Base-by-base conservation (phyloP, 208 protist genomes). In the Trypanosomatidae sp. region DNA sequence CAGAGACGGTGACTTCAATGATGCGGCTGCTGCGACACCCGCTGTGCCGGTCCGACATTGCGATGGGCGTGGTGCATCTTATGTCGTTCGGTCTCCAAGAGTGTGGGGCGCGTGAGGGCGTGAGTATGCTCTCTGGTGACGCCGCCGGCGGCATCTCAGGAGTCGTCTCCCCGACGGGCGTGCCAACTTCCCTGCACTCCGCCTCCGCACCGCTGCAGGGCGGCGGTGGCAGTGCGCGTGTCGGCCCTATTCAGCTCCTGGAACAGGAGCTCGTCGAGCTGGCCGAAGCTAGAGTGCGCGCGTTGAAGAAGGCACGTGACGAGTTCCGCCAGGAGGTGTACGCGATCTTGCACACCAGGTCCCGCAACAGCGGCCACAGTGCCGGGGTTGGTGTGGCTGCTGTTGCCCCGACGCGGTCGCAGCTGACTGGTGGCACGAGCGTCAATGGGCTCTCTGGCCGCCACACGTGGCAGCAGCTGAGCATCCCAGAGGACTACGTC, bases 11-110 rank as follows among this genome's bases (percentile, higher is more conserved):
- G 33, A 66, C 82, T 1, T 78, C 81, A 0, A 84, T 84, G 53
- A 67, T 85, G 47, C 70, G 69, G 30, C 80, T 93, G 53, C 80
- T 95, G 59, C 77, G 77, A 43, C 69, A 87, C 71, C 84, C 80
- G 17, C 84, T 76, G 41, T 91, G 88, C 75, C 77, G 75, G 12
- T 60, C 66, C 4, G 75, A 84, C 33, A 79, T 89, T 65, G 82
- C 81, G 10, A 44, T 55, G 28, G 69, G 62, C 67, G 71, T 87
- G 12, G 79, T 89, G 65, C n/a, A 67, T 43, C 80, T 91, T 59
- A 79, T 91, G 62, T 75, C 80, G 8, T 81, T 69, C 10, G 85
- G 83, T 28, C 70, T 93, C 55, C 82, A 71, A 56, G 86, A 93
- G 72, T 91, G 91, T 69, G 88, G 82, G 17, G 43, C 53, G 7